Evolutionary conservation across 2,329 filamentous ascomycete species (phyloP).

Genomic region (Sporothrix pseudoabietina): DNA sequence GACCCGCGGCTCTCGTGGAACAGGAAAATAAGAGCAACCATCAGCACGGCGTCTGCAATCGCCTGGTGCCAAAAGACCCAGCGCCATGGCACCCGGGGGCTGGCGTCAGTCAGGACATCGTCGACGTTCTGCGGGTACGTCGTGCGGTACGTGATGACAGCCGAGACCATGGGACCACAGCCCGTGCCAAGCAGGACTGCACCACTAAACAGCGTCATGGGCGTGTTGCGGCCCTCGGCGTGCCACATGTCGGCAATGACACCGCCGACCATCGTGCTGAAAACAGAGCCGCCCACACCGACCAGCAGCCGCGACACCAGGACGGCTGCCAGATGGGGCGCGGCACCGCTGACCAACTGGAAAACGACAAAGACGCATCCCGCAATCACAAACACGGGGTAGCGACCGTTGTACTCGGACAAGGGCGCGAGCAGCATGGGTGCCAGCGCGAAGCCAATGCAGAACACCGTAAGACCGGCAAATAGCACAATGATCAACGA

Average conservation of each 20-base stretch:
- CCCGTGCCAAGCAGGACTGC: constrained; percentile 78
- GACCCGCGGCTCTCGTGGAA: constrained; percentile 83
- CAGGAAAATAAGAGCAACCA: constrained; percentile 65
- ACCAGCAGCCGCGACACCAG: constrained; percentile 73
- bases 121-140: constrained; percentile 37
- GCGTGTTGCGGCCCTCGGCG: constrained; percentile 76
- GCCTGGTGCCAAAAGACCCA: constrained; percentile 90
- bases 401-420: constrained; percentile 83
- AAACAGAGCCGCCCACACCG: constrained; percentile 75
- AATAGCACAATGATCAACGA: constrained; percentile 62
- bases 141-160: constrained; percentile 67
- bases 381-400: constrained; percentile 76
- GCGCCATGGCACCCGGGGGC: constrained; percentile 59
- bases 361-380: constrained; percentile 71
- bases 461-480: constrained; percentile 79
- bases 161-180: constrained; percentile 70
- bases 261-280: constrained; percentile 89
- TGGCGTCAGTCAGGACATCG: constrained; percentile 37
- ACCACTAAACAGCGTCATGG: constrained; percentile 88
- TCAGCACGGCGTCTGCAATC: constrained; percentile 66
- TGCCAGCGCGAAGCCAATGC: constrained; percentile 74
- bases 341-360: constrained; percentile 73
- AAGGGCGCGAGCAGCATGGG: constrained; percentile 90
- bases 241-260: constrained; percentile 86
- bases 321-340: constrained; percentile 70